Conservation (phyloP, 192 early-diverging fungal genomes). For the Nowakowskiella sp. region DNA sequence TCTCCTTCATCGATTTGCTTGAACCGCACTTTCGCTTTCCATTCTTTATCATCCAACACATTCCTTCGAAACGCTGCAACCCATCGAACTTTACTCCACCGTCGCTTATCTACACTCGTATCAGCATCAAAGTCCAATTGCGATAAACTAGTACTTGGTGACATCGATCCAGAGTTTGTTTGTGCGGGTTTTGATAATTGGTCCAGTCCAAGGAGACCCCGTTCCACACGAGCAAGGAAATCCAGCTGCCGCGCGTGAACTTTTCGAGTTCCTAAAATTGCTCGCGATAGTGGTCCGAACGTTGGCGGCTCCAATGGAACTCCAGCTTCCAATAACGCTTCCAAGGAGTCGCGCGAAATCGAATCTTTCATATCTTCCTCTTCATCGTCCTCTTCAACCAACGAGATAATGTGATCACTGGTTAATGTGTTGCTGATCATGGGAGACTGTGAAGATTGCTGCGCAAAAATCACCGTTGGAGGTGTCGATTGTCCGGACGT, state of each 20-base stretch:
- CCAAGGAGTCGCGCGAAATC: background rate
- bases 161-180: background rate
- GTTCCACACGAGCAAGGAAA: background rate
- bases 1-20: too few relatives aligned
- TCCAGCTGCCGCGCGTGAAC: background rate
- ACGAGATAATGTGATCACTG: background rate
- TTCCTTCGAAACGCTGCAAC: conserved; percentile 1
- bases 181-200: background rate
- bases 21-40: background rate
- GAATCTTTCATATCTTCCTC: background rate
- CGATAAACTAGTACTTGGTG: background rate
- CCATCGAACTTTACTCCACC: conserved; percentile 7
- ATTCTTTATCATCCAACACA: background rate
- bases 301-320: background rate
- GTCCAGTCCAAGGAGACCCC: background rate
- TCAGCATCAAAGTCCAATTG: background rate
- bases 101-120: background rate
- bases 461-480: background rate
- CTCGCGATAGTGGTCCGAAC: background rate
- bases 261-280: background rate
- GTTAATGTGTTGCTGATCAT: background rate
- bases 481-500: background rate
- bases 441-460: too few relatives aligned
- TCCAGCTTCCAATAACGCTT: background rate
- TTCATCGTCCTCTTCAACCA: background rate